These are phyloP conservation scores for Acrodontium crateriforme DNA, from an alignment of 2,329 filamentous ascomycete genomes.

Conservation along the genomic window DNA sequence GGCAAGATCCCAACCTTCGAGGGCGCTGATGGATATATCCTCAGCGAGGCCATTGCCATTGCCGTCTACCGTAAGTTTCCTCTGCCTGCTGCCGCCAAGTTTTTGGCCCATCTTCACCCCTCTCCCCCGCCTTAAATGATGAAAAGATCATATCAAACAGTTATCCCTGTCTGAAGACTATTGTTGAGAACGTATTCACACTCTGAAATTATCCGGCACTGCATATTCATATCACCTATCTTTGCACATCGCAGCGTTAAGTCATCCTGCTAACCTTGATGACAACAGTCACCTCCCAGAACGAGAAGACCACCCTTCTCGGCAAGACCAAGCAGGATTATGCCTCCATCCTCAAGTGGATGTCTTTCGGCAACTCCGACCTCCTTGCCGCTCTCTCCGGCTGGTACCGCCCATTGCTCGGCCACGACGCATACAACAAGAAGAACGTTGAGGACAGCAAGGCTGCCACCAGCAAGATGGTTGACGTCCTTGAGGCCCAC, in stretches of 20 bases:
- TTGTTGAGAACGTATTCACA: constrained; percentile 81
- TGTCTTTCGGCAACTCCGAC: constrained; percentile 92
- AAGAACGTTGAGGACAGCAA: constrained; percentile 74
- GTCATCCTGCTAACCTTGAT: neutral
- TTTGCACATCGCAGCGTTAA: neutral
- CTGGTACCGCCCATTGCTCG: constrained; percentile 81
- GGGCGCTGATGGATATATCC: constrained; percentile 77
- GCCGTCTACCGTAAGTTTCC: constrained; percentile 83
- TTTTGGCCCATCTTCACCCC: constrained; percentile 1
- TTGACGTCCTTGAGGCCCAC: constrained; percentile 71
- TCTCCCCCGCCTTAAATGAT: constrained; percentile 44
- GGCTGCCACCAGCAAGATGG: constrained; percentile 53
- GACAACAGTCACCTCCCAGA: constrained; percentile 81
- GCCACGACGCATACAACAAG: constrained; percentile 87
- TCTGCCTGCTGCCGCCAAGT: constrained; percentile 1
- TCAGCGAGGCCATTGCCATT: constrained; percentile 86
- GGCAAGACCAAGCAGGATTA: constrained; percentile 99
- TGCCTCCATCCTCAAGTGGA: constrained; percentile 94
- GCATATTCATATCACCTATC: neutral
- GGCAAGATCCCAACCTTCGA: constrained; percentile 89
- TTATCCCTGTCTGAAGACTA: constrained; percentile 97
- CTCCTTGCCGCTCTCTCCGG: constrained; percentile 56
- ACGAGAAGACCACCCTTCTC: constrained; percentile 98
- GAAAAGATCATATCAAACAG: constrained; percentile 57
- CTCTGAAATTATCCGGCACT: too few relatives aligned